Conservation (phyloP, 2,329 filamentous ascomycete species). For the Neodidymelliopsis sp. region DNA sequence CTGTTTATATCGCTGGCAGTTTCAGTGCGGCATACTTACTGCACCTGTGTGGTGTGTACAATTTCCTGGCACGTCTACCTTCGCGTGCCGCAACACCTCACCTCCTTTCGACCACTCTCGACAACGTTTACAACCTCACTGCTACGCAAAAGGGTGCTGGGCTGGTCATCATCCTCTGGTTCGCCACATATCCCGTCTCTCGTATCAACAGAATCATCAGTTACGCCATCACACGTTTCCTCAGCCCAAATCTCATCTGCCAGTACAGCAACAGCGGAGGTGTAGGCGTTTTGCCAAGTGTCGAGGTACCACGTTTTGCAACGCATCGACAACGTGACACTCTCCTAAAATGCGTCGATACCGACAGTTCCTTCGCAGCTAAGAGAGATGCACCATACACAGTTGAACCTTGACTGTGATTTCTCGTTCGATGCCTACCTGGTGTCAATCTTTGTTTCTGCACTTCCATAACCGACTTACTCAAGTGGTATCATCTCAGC, state of each 20-base stretch:
- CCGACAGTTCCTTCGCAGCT: not conserved
- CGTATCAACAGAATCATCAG: constrained; percentile 25
- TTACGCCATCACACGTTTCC: constrained; percentile 3
- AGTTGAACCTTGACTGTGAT: not conserved
- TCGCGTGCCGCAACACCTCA: not conserved
- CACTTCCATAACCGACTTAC: not conserved
- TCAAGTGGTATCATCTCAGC: not conserved
- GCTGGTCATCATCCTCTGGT: constrained; percentile 25
- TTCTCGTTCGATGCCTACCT: not conserved
- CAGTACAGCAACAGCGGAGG: constrained; percentile 27
- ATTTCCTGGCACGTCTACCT: constrained; percentile 16
- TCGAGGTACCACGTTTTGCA: constrained; percentile 26
- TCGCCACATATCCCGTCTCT: constrained; percentile 28
- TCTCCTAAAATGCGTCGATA: not conserved
- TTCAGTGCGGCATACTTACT: constrained; percentile 29
- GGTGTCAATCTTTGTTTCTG: not conserved
- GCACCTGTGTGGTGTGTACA: constrained; percentile 23
- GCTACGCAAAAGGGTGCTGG: constrained; percentile 25
- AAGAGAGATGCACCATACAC: not conserved
- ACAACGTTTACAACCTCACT: constrained; percentile 8
- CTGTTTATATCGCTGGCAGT: constrained; percentile 24
- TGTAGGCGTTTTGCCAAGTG: constrained; percentile 18
- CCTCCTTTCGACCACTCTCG: not conserved
- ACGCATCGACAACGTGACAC: not conserved
- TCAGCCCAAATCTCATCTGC: constrained; percentile 21